These are phyloP conservation scores for Coniochaeta prunicola DNA, from an alignment of 2,329 filamentous ascomycete genomes.

Conservation along the genomic window DNA sequence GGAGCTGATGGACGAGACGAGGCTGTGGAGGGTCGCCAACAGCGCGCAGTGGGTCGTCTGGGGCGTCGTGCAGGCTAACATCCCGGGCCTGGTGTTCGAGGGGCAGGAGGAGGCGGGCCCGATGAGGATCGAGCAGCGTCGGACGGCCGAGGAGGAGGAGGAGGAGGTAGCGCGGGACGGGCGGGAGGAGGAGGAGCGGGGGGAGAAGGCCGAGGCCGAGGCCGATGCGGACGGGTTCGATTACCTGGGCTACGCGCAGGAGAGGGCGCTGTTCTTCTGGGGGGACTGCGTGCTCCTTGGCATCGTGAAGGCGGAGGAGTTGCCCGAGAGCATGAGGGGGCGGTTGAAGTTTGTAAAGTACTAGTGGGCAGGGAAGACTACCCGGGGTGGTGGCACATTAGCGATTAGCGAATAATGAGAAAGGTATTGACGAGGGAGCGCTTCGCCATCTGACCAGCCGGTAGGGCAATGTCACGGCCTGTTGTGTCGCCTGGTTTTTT, in stretches of 20 bases:
- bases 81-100: conserved; percentile 52
- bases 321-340: conserved; percentile 59
- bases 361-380: neutral
- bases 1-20: conserved; percentile 68
- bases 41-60: conserved; percentile 90
- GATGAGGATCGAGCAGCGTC: conserved; percentile 27
- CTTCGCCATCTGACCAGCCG: too few relatives aligned
- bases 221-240: conserved; percentile 75
- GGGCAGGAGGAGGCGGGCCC: conserved; percentile 17
- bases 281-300: conserved; percentile 78
- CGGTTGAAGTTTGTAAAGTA: conserved; percentile 65
- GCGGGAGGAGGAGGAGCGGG: conserved; percentile 15
- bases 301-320: conserved; percentile 64
- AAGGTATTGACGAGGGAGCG: too few relatives aligned
- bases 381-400: neutral
- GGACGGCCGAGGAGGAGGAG: conserved; percentile 6
- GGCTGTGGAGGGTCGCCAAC: conserved; percentile 81
- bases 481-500: too few relatives aligned
- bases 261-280: conserved; percentile 90
- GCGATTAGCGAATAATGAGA: too few relatives aligned
- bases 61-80: conserved; percentile 92
- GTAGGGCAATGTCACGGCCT: too few relatives aligned
- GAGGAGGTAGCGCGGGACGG: conserved; percentile 12
- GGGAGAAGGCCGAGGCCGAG: conserved; percentile 43
- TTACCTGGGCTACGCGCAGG: conserved; percentile 85